phyloP scores from a whole-genome alignment of 306 rosid genomes.

The Quercus parvula region DNA sequence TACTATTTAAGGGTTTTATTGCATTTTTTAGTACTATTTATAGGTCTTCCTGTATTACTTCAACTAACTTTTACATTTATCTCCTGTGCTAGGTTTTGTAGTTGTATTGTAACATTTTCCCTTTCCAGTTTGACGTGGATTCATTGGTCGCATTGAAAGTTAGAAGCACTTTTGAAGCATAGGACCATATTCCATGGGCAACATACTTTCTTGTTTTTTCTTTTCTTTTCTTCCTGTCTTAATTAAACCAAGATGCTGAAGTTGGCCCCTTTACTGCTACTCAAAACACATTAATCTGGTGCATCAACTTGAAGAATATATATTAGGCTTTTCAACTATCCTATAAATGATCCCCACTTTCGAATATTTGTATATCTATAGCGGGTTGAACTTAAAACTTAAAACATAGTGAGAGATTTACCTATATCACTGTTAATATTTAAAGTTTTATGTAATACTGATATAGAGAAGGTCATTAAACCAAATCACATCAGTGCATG shows the following conservation, averaged over 20 bases:
- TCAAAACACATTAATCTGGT: not conserved
- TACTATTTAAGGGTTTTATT: fast-evolving
- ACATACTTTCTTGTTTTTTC: not conserved
- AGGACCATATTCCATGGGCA: slow-evolving; percentile 24
- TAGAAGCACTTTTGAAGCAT: slow-evolving; percentile 12
- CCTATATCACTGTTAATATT: no score
- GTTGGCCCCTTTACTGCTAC: not conserved
- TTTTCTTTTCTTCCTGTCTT: not conserved
- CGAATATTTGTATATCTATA: no score
- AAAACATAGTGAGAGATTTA: not conserved
- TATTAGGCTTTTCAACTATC: slow-evolving; percentile 17
- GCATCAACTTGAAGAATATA: not conserved
- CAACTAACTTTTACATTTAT: no score
- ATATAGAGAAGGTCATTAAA: no score
- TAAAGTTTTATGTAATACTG: no score
- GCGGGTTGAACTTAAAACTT: slow-evolving; percentile 2
- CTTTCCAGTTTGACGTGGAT: slow-evolving; percentile 7
- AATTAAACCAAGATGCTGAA: slow-evolving; percentile 17
- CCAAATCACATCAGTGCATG: no score
- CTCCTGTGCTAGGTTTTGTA: fast-evolving
- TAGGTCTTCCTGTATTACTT: fast-evolving
- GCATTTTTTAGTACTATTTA: fast-evolving
- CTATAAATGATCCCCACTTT: not conserved
- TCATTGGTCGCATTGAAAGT: not conserved
- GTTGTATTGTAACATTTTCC: slow-evolving; percentile 11